Base-by-base conservation (phyloP, 2,329 filamentous ascomycete species). In the Daldinia eschscholtzii region DNA sequence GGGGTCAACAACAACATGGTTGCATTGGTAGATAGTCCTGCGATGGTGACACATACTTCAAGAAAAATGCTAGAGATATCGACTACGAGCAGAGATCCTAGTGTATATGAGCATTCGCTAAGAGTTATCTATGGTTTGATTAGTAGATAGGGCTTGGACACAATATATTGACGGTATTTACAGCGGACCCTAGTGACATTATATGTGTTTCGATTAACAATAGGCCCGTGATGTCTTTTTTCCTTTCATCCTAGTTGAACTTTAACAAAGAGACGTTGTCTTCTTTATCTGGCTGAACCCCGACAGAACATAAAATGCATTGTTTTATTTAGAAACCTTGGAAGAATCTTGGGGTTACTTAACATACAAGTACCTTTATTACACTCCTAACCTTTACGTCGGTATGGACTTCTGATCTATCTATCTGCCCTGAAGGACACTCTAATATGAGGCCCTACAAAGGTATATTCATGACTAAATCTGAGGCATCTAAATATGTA, bases 11-110 rank as follows among this genome's bases (percentile, higher is more conserved):
- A 65, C 63, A 2, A 65, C 30, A 68, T 78, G 76, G 70, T 78
- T 77, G 68, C 77, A 79, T 10, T 23, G 4, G 62, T 67, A 76
- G 35, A 76, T 59, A 1, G 67, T 67, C 46, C 72, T 73, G n/a
- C 73, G 70, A 71, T 75, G 73, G 15, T 35, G 60, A 53, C 77
- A 79, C 77, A 79, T 79, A 20, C 6, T 68, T 20, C 37, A 26
- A 9, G 53, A 15, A 0, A 18, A 44, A 30, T 30, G n/a, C 18
- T 44, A 57, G 48, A 42, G 18, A 44, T 33, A 23, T 28, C 10
- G 18, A 26, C 26, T 23, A 23, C n/a, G 37, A 30, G 44, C 20
- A 6, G 12, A n/a, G 9, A 28, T 35, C 15, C 26, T 37, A 9
- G n/a, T 9, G 39, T 28, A 46, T n/a, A 37, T 44, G 20, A 6